Conservation (phyloP, 768 basidiomycete species). For the Kwoniella botswanensis region DNA sequence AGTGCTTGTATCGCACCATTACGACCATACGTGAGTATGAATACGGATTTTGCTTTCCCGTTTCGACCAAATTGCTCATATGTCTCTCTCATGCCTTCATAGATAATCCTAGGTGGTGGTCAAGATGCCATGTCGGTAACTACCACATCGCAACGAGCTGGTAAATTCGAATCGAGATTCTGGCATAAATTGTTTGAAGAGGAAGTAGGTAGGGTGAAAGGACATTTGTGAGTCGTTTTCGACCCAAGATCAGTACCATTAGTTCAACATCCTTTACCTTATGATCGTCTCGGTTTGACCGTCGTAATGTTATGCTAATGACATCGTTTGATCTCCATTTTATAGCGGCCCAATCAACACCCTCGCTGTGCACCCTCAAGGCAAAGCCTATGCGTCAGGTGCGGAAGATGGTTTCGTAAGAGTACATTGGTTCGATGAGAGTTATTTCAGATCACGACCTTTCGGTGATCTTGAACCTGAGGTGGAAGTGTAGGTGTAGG, state of each 20-base stretch:
- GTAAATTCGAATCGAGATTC: conserved; percentile 97
- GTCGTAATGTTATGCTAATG: no score
- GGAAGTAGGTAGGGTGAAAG: conserved; percentile 95
- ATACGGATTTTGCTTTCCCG: neutral
- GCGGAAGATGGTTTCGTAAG: conserved; percentile 87
- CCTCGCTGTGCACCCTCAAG: conserved; percentile 88
- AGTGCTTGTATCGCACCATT: conserved; percentile 84
- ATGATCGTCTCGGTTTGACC: no score
- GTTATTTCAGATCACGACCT: conserved; percentile 87
- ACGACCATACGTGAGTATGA: conserved; percentile 72
- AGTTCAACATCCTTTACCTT: no score
- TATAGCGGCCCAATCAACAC: conserved; percentile 63
- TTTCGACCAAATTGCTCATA: neutral
- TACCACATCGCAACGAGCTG: conserved; percentile 88
- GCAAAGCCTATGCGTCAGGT: conserved; percentile 87
- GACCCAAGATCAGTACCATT: no score
- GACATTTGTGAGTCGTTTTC: conserved; percentile 80
- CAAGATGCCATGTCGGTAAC: conserved; percentile 98
- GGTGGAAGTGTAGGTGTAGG: conserved; percentile 59
- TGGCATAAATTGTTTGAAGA: conserved; percentile 98
- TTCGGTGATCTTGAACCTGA: conserved; percentile 86
- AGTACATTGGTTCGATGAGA: conserved; percentile 75
- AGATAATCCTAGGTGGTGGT: conserved; percentile 92
- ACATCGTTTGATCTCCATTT: no score
- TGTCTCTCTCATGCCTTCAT: neutral